Evolutionary conservation across 2,329 filamentous ascomycete species (phyloP), one percentile per base, ranked within the genome.

Genomic region (Colletotrichum sp.): DNA sequence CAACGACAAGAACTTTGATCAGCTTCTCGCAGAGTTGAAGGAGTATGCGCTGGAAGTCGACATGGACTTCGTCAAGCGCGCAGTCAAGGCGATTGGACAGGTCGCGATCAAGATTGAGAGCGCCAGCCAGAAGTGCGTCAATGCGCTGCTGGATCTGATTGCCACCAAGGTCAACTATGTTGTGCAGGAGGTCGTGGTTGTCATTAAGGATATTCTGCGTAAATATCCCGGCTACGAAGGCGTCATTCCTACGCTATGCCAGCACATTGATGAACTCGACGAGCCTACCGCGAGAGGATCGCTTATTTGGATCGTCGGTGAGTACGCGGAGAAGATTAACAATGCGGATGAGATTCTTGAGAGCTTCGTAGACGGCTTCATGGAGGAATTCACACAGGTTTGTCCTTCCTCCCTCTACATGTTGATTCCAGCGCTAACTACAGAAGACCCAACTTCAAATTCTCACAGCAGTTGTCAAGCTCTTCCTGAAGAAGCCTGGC

Each of bases 151-250:
- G 78, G 97, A 99, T 81, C 89, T 99, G 63, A 98, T 99, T 83
- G 94, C 96, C 78, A 98, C 96, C 75, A 99, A 99, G 87, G 96
- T 99, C 85, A 98, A 98, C 87, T 99, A 99, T 82, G 97, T 99
- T 66, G 97, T 99, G 13, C 97, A 99, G 85, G 97, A 99, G 86
- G 96, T 97, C 0, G 93, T 99, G 77, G 95, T 99, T n/a, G 97
- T 99, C 64, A 98, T 99, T 88, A 99, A 98, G 87, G 97, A 99
- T 79, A 99, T 99, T 77, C 94, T 99, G 87, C 92, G 97, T 79
- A 98, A 98, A 85, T 99, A 99, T 81, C 96, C 96, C 10, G 97
- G 97, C 24, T 99, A 98, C 81, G 97, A 99, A 86, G 97, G 96
- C 32, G 98, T 99, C 79, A 99, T 99, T 80, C 96, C 96, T 4